Evolutionary conservation across 78 protist species (phyloP).

Genomic region (Speleostelium caveatum): DNA sequence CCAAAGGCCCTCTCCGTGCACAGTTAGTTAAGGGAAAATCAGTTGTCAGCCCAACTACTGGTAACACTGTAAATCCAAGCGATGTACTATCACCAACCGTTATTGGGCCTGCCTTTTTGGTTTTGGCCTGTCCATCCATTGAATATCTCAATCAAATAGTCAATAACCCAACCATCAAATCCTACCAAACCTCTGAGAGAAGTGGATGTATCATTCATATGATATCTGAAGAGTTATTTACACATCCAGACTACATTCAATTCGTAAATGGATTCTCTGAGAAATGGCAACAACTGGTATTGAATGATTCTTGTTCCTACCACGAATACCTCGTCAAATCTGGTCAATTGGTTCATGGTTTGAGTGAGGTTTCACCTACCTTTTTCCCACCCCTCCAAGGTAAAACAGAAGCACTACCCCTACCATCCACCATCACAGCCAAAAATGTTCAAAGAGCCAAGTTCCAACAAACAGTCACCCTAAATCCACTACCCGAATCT

Average conservation of each 20-base stretch:
- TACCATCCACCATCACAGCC: not conserved
- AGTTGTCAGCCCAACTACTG: constrained; percentile 9
- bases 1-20: not conserved
- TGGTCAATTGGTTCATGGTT: constrained; percentile 25
- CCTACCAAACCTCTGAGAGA: not conserved
- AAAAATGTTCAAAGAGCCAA: constrained; percentile 26
- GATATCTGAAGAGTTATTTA: constrained; percentile 24
- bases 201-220: constrained; percentile 53
- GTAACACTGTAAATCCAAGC: not conserved
- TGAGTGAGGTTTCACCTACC: constrained; percentile 30
- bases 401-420: not conserved
- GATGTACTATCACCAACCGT: constrained; percentile 50
- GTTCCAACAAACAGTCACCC: constrained; percentile 16
- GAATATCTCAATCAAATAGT: constrained; percentile 10
- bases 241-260: not conserved
- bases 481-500: constrained; percentile 16
- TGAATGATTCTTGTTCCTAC: constrained; percentile 32
- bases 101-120: constrained; percentile 41
- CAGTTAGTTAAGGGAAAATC: constrained; percentile 45
- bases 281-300: constrained; percentile 46
- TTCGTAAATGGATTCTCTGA: constrained; percentile 6
- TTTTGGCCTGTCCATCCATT: constrained; percentile 19
- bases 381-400: constrained; percentile 8
- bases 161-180: not conserved
- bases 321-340: constrained; percentile 22